A percentile compares a stretch with the other conserved stretches of the same genome.
Conservation (phyloP, 164 flowering plant genomes). For the Paratinospora sagittata region DNA sequence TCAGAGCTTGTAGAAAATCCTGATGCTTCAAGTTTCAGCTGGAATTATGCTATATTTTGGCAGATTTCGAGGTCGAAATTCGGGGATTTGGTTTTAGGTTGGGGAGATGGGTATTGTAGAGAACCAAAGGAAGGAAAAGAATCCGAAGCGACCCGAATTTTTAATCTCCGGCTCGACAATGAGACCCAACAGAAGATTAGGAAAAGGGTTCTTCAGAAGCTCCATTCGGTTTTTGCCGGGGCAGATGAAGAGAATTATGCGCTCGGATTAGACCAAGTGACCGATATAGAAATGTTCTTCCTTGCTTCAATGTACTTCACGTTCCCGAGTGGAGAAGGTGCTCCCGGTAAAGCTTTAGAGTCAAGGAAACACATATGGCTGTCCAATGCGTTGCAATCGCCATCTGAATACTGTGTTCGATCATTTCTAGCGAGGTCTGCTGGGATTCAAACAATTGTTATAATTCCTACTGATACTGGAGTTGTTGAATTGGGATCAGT, state of each 20-base stretch:
- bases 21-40: slow-evolving; percentile 50
- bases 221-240: slow-evolving; percentile 71
- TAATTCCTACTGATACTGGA: slow-evolving; percentile 77
- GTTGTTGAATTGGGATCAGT: slow-evolving; percentile 92
- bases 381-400: slow-evolving; percentile 43
- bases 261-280: slow-evolving; percentile 67
- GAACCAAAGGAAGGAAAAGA: slow-evolving; percentile 82
- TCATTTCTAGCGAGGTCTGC: slow-evolving; percentile 79
- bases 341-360: slow-evolving; percentile 71
- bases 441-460: slow-evolving; percentile 73
- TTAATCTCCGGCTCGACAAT: slow-evolving; percentile 39
- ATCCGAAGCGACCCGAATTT: slow-evolving; percentile 30
- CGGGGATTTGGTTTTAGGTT: slow-evolving; percentile 71
- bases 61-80: slow-evolving; percentile 66
- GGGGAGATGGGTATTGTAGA: slow-evolving; percentile 97
- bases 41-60: slow-evolving; percentile 97
- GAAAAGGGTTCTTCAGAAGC: slow-evolving; percentile 76
- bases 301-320: slow-evolving; percentile 94
- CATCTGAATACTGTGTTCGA: slow-evolving; percentile 64
- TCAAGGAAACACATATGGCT: slow-evolving; percentile 72
- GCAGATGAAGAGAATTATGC: slow-evolving; percentile 80
- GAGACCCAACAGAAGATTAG: slow-evolving; percentile 76
- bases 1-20: slow-evolving; percentile 83
- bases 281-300: slow-evolving; percentile 93
- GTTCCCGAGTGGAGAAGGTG: slow-evolving; percentile 79